phyloP scores from a whole-genome alignment of 1,284 basidiomycete genomes.

The Ceratobasidium sp. region DNA sequence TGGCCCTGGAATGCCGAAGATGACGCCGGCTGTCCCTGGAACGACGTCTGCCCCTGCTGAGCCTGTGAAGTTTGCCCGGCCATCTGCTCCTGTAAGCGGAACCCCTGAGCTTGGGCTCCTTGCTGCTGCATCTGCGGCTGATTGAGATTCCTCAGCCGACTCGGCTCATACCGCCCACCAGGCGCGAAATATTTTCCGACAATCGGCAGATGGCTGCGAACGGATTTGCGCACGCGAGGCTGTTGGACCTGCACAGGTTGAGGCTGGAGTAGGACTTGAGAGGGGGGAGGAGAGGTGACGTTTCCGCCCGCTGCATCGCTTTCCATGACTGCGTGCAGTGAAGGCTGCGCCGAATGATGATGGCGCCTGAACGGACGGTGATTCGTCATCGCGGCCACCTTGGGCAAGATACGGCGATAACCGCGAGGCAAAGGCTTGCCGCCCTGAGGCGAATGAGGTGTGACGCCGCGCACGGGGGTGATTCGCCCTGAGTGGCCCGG shows the following conservation, averaged over 20 bases:
- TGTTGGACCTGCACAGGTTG: neutral
- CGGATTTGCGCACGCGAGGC: constrained; percentile 12
- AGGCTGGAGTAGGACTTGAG: constrained; percentile 34
- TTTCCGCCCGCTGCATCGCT: constrained; percentile 17
- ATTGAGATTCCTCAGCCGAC: constrained; percentile 34
- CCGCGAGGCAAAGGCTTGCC: constrained; percentile 34
- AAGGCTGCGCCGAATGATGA: constrained; percentile 17
- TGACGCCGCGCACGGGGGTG: constrained; percentile 29
- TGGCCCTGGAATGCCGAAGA: neutral
- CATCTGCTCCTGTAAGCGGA: neutral
- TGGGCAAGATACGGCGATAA: constrained; percentile 40
- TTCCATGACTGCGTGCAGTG: constrained; percentile 39
- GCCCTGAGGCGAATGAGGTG: neutral
- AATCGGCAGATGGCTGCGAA: constrained; percentile 31
- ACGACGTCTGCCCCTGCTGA: neutral
- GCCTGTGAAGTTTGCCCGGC: neutral
- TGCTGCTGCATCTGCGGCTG: constrained; percentile 4
- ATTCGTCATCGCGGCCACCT: constrained; percentile 40
- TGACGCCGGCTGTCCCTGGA: neutral
- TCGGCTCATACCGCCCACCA: constrained; percentile 39
- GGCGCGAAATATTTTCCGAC: constrained; percentile 41
- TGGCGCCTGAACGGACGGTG: constrained; percentile 34
- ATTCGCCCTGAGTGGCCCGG: constrained; percentile 32
- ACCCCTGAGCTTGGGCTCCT: neutral
- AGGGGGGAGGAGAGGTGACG: constrained; percentile 10